Conservation (phyloP, 192 early-diverging fungal genomes). For the Mortierella hygrophila region DNA sequence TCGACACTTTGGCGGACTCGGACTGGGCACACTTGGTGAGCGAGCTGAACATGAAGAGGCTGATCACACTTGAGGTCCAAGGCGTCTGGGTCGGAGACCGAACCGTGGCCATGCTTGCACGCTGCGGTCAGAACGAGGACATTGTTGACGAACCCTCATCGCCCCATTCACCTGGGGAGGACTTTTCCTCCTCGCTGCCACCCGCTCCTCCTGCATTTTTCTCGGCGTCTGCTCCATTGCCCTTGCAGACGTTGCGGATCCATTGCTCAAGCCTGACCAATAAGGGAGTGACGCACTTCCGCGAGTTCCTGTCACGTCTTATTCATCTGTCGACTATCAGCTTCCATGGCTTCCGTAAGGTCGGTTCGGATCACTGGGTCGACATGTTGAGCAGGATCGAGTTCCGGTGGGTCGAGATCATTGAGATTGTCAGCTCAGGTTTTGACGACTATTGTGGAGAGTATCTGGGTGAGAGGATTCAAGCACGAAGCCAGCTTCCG, state of each 20-base stretch:
- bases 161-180: constrained; percentile 1
- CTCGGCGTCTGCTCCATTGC: constrained; percentile 19
- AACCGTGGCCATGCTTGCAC: constrained; percentile 26
- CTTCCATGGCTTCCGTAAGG: constrained; percentile 45
- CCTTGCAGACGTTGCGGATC: constrained; percentile 29
- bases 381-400: constrained; percentile 27
- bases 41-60: constrained; percentile 14
- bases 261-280: constrained; percentile 24
- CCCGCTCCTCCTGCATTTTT: constrained; percentile 24
- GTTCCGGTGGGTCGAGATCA: constrained; percentile 41
- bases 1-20: constrained; percentile 35
- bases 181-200: constrained; percentile 7
- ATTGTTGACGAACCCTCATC: constrained; percentile 4
- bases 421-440: constrained; percentile 45
- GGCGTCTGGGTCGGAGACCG: constrained; percentile 38
- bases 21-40: constrained; percentile 39
- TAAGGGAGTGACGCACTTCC: constrained; percentile 15
- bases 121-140: background rate
- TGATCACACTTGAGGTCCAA: constrained; percentile 39
- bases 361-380: constrained; percentile 26
- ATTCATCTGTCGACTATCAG: constrained; percentile 38
- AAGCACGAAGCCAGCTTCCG: constrained; percentile 11
- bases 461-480: constrained; percentile 38
- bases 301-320: constrained; percentile 33
- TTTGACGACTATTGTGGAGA: constrained; percentile 35